These are phyloP conservation scores for Hypsizygus marmoreus DNA, from an alignment of 768 basidiomycete species.

Conservation along the genomic window DNA sequence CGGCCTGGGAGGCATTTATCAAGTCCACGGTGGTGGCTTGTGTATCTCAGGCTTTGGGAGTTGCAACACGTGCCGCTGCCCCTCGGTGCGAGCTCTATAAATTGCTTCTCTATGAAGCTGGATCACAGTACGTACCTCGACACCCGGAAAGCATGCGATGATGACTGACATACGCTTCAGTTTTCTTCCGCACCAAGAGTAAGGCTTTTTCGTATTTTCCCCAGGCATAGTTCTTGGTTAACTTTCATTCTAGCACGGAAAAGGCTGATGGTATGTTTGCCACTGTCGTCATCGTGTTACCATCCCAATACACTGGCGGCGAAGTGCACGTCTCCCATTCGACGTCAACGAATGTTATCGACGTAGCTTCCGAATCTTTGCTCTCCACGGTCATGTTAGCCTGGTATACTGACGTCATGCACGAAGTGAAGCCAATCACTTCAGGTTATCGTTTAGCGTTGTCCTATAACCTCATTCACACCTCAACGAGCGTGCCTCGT, in stretches of 20 bases:
- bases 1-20: slow-evolving; percentile 40
- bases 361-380: slow-evolving; percentile 33
- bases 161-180: slow-evolving; percentile 21
- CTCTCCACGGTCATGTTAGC: slow-evolving; percentile 39
- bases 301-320: slow-evolving; percentile 48
- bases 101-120: slow-evolving; percentile 47
- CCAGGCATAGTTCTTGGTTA: background rate
- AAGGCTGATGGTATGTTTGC: slow-evolving; percentile 54
- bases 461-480: slow-evolving; percentile 52
- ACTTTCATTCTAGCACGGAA: slow-evolving; percentile 35
- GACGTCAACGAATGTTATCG: slow-evolving; percentile 31
- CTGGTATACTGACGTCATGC: slow-evolving; percentile 56
- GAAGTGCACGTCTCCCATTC: slow-evolving; percentile 45
- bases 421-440: slow-evolving; percentile 50
- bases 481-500: slow-evolving; percentile 26
- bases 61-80: slow-evolving; percentile 22
- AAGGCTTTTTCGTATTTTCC: slow-evolving; percentile 13
- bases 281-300: slow-evolving; percentile 48
- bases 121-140: slow-evolving; percentile 44
- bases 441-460: slow-evolving; percentile 53
- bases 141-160: background rate
- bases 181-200: slow-evolving; percentile 51
- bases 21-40: slow-evolving; percentile 24
- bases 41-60: slow-evolving; percentile 39
- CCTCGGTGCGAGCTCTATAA: slow-evolving; percentile 47